These are phyloP conservation scores for Phialocephala sp. DNA, from an alignment of 2,329 filamentous ascomycete genomes.

Conservation along the genomic window DNA sequence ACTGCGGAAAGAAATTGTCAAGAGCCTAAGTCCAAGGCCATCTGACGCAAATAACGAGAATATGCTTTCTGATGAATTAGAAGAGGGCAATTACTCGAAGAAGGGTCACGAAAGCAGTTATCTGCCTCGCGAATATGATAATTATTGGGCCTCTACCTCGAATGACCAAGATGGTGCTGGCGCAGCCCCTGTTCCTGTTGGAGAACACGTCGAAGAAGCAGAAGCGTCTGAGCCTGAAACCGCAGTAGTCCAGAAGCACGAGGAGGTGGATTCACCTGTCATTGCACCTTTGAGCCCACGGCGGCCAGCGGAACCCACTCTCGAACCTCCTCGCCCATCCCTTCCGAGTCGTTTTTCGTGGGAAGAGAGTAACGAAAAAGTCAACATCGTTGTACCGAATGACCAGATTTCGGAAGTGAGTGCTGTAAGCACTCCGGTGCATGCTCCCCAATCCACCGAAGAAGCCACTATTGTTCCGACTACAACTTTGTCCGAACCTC, in stretches of 20 bases:
- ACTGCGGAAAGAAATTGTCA: constrained; percentile 76
- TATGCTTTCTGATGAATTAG: constrained; percentile 14
- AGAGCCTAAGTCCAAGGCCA: constrained; percentile 63
- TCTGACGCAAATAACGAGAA: constrained; percentile 34
- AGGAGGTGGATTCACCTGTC: constrained; percentile 31
- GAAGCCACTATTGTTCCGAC: constrained; percentile 11
- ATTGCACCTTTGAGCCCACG: constrained; percentile 36
- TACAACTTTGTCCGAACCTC: neutral
- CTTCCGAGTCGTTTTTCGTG: constrained; percentile 40
- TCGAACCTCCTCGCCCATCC: constrained; percentile 24
- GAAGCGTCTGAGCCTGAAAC: neutral
- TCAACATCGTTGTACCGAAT: constrained; percentile 9
- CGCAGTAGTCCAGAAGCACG: constrained; percentile 31
- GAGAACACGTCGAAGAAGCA: constrained; percentile 10
- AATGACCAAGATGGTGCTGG: constrained; percentile 40
- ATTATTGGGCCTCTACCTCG: constrained; percentile 64
- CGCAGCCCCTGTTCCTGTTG: constrained; percentile 12
- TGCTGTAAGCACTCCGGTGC: constrained; percentile 10
- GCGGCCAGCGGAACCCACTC: constrained; percentile 22
- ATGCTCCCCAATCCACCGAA: neutral
- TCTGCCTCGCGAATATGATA: constrained; percentile 69
- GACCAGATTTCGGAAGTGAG: constrained; percentile 3
- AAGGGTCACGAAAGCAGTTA: constrained; percentile 63
- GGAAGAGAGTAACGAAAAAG: constrained; percentile 36
- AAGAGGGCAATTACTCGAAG: constrained; percentile 29